Evolutionary conservation across 257 asterid species (phyloP).

Genomic region (Petunia secreta): DNA sequence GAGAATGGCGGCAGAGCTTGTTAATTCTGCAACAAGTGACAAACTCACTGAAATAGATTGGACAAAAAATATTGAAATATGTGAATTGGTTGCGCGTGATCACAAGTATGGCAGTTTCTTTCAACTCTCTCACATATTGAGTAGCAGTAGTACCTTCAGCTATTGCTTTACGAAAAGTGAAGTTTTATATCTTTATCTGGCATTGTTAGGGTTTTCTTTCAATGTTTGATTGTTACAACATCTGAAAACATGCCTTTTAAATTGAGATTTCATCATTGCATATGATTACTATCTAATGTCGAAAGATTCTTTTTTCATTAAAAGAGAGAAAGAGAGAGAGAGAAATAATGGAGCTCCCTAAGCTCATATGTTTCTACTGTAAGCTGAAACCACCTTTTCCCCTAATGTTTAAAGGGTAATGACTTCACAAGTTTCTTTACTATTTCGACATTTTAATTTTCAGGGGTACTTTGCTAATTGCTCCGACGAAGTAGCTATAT

Average conservation of each 20-base stretch:
- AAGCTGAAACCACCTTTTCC: not conserved
- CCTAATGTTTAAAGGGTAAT: not conserved
- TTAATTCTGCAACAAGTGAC: constrained; percentile 81
- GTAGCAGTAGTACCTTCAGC: not conserved
- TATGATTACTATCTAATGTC: not conserved
- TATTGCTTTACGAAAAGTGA: not conserved
- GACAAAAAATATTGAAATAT: constrained; percentile 86
- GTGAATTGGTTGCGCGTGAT: constrained; percentile 86
- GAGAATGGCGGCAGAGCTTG: constrained; percentile 87
- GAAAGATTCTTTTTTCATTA: not conserved
- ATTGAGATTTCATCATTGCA: not conserved
- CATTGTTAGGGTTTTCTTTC: constrained; percentile 18
- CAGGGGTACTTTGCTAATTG: not conserved
- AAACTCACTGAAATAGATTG: constrained; percentile 91
- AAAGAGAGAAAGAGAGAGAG: not conserved
- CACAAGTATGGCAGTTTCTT: constrained; percentile 49
- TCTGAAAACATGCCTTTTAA: not conserved
- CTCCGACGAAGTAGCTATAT: not conserved
- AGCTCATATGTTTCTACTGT: not conserved
- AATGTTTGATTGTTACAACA: not conserved
- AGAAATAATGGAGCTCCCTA: not conserved
- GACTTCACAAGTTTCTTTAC: not conserved
- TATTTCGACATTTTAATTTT: not conserved
- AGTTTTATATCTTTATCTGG: not conserved
- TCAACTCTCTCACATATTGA: constrained; percentile 15